Base-by-base conservation (phyloP, 495 filamentous ascomycete genomes). In the Penicillium lividum region DNA sequence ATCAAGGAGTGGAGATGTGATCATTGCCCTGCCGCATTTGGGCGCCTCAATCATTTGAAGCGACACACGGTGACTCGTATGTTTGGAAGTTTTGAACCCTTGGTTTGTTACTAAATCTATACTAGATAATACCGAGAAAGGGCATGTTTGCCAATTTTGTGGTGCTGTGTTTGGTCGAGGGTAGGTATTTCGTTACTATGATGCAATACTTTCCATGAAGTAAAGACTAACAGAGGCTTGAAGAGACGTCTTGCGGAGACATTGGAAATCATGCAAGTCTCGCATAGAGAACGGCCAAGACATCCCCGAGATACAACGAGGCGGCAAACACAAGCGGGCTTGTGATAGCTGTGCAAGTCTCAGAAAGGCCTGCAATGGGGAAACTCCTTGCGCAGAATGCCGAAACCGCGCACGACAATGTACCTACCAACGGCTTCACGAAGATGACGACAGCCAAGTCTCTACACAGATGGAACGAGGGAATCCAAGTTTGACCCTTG, bases 311-410 rank as follows among this genome's bases (percentile, higher is more conserved):
- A 59, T 63, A 27, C 59, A 61, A 25, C 59, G 58, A 46, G 69
- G 67, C 4, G 70, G 70, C 2, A 74, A 74, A 45, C 64, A 70
- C 33, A 70, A 69, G 36, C 66, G 69, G 38, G 73, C 72, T 15
- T 76, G 72, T 58, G 73, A 74, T 54, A 68, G 63, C 33, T 76
- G 72, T 54, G 73, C 70, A 13, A 66, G 48, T 38, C 59, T 72
- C 18, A 70, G 68, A 46, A 73, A 72, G 38, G 70, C 68, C 11
- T 76, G 71, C 51, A 68, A 62, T 42, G 68, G 70, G 25, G 52
- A 66, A 15, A 31, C 49, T 7, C 70, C 71, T 3, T 74, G 70
- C 22, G 49, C 59, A 4, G 70, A 73, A 49, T 76, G 73, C 47
- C 53, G 16, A n/a, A 58, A 66, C 18, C 59, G 71, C 8, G 60